Evolutionary conservation across 2,329 filamentous ascomycete genomes (phyloP).

Genomic region (Epichloe uncinata): DNA sequence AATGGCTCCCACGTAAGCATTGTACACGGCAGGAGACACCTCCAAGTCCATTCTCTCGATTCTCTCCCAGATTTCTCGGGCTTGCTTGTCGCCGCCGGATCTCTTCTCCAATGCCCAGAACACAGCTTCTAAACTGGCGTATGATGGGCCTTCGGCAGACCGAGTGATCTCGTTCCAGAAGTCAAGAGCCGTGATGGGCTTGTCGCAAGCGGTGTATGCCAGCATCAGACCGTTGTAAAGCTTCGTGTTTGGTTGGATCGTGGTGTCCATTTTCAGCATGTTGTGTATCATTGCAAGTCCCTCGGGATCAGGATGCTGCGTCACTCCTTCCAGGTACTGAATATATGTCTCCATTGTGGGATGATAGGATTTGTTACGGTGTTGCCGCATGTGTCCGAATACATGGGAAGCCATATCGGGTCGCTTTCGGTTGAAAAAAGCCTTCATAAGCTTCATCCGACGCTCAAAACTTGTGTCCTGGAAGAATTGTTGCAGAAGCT

Average conservation of each 20-base stretch:
- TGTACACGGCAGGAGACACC: constrained; percentile 59
- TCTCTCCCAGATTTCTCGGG: constrained; percentile 57
- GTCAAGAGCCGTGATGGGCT: constrained; percentile 53
- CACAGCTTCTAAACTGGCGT: constrained; percentile 65
- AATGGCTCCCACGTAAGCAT: constrained; percentile 63
- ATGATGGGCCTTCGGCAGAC: constrained; percentile 74
- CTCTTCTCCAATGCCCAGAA: constrained; percentile 63
- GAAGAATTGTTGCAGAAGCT: constrained; percentile 53
- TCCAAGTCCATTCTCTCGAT: constrained; percentile 65
- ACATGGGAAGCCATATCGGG: constrained; percentile 76
- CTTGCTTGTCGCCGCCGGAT: constrained; percentile 42
- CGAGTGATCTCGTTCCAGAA: constrained; percentile 79
- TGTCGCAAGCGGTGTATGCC: constrained; percentile 60
- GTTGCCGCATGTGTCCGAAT: constrained; percentile 88
- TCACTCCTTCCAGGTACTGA: constrained; percentile 63
- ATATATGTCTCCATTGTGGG: constrained; percentile 67
- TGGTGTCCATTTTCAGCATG: constrained; percentile 86
- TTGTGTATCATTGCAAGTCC: constrained; percentile 71
- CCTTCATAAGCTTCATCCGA: constrained; percentile 63
- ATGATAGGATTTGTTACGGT: constrained; percentile 46
- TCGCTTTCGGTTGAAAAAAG: constrained; percentile 64
- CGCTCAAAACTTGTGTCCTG: constrained; percentile 50
- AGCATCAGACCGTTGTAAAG: constrained; percentile 80
- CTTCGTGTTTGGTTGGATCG: constrained; percentile 60
- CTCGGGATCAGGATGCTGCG: constrained; percentile 37